Evolutionary conservation across 305 asterid genomes (phyloP).

Genomic region (Rubia balearica): DNA sequence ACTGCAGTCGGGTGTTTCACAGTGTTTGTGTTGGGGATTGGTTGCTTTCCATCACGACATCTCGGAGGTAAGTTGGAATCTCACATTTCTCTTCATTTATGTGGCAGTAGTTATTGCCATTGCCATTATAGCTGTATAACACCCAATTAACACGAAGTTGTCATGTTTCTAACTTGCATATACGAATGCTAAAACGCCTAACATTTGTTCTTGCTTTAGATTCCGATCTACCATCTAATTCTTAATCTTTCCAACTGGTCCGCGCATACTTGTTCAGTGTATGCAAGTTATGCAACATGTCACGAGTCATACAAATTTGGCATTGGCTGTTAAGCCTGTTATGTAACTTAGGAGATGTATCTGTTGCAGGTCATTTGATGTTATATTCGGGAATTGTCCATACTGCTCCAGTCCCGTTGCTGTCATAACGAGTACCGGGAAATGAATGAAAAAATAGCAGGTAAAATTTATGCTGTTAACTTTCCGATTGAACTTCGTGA

Average conservation of each 20-base stretch:
- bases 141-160: background rate
- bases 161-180: background rate
- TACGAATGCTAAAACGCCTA: background rate
- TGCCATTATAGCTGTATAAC: background rate
- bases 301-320: background rate
- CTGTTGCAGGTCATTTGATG: slow-evolving; percentile 67
- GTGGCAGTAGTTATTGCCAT: slow-evolving; percentile 1
- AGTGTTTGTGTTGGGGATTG: slow-evolving; percentile 78
- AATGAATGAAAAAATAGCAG: slow-evolving; percentile 22
- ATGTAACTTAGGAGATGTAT: slow-evolving; percentile 7
- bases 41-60: slow-evolving; percentile 74
- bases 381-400: slow-evolving; percentile 80
- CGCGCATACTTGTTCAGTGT: background rate
- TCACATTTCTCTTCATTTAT: slow-evolving; percentile 2
- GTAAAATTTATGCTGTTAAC: background rate
- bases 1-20: slow-evolving; percentile 69
- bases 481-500: background rate
- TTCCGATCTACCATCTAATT: background rate
- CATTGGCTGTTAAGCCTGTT: background rate
- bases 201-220: background rate
- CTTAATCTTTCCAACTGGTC: background rate
- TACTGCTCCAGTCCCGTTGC: slow-evolving; percentile 86
- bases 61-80: slow-evolving; percentile 58
- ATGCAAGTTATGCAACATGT: background rate
- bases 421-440: slow-evolving; percentile 39